Conservation (phyloP, 2,329 filamentous ascomycete genomes). For the Pyricularia pennisetigena region DNA sequence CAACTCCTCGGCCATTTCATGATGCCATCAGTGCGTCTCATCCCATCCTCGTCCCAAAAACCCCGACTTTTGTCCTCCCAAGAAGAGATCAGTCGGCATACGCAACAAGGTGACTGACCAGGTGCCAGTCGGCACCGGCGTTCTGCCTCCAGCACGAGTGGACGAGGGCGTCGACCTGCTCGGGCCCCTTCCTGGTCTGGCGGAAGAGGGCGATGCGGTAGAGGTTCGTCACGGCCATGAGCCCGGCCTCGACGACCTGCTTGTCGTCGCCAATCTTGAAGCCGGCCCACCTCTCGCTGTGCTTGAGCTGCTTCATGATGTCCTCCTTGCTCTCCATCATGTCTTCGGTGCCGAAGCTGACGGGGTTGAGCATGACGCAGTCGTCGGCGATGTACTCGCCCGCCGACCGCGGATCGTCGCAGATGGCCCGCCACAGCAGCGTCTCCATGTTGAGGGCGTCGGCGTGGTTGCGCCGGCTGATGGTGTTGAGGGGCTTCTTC, state of each 20-base stretch:
- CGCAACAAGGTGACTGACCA: slow-evolving; percentile 5
- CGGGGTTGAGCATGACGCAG: slow-evolving; percentile 25
- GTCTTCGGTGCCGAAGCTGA: slow-evolving; percentile 17
- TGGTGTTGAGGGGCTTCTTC: slow-evolving; percentile 23
- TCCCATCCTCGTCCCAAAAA: neutral
- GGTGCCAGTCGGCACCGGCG: slow-evolving; percentile 23
- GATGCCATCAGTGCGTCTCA: neutral
- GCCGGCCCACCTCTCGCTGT: slow-evolving; percentile 16
- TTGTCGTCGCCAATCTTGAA: slow-evolving; percentile 22
- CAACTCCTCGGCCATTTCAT: neutral
- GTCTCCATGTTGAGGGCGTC: slow-evolving; percentile 26
- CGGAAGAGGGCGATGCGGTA: slow-evolving; percentile 21
- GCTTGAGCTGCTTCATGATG: slow-evolving; percentile 19
- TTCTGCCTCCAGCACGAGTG: slow-evolving; percentile 22
- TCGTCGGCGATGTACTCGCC: slow-evolving; percentile 27
- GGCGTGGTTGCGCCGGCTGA: slow-evolving; percentile 26
- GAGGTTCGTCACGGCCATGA: slow-evolving; percentile 25
- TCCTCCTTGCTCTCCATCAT: slow-evolving; percentile 17
- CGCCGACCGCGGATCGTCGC: slow-evolving; percentile 23
- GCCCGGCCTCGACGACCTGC: slow-evolving; percentile 25
- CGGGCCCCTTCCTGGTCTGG: slow-evolving; percentile 13
- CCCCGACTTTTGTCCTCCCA: neutral
- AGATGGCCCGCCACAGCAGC: slow-evolving; percentile 26
- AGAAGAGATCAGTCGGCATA: neutral
- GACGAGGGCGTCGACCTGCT: slow-evolving; percentile 19